Evolutionary conservation across 352 stramenopile genomes (phyloP), one percentile per base, ranked within the genome.

Genomic region (Thalassiosira exigua): DNA sequence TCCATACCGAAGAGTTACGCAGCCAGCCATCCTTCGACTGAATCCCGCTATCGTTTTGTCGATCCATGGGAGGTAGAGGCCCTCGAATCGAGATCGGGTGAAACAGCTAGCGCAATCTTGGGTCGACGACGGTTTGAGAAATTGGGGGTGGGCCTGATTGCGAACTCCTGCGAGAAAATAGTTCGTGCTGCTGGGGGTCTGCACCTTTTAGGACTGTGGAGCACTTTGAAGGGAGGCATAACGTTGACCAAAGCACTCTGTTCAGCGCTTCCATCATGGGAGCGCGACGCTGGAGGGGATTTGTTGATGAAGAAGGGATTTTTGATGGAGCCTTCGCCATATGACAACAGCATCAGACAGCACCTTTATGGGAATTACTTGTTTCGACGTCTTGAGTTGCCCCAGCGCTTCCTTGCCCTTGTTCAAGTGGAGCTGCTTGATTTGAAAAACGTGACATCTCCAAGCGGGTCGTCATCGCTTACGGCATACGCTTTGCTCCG

Each of bases 31-130:
- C 77, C 77, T 42, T 74, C 77, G 17, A 77, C 67, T 44, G 81
- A 82, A 69, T 81, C 87, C 62, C 69, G 84, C 1, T 94, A 94
- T 76, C 62, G 90, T 1, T 85, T 94, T 76, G 82, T 94, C 22
- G 90, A 94, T 79, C 90, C 90, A 48, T 94, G 87, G 87, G 87
- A 93, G 75, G 90, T 94, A 3, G 87, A 94, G 71, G 84, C 82
- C 27, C 69, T 94, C 22, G 75, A 89, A 50, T 91, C 75, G 24
- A 79, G 82, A 67, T 86, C 89, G 19, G 89, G 72, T 14, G 89
- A 94, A 79, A 91, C 83, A 29, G 69, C 51, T 30, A 84, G 77
- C 60, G 89, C 89, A 32, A 77, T 82, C 19, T 50, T 94, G 17
- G 89, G 89, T 32, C 59, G 89, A 26, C 60, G 85, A 32, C 66